Evolutionary conservation across 148 eudicot genomes (phyloP), one percentile per base, ranked within the genome.

Genomic region (Polygonum maritimum): DNA sequence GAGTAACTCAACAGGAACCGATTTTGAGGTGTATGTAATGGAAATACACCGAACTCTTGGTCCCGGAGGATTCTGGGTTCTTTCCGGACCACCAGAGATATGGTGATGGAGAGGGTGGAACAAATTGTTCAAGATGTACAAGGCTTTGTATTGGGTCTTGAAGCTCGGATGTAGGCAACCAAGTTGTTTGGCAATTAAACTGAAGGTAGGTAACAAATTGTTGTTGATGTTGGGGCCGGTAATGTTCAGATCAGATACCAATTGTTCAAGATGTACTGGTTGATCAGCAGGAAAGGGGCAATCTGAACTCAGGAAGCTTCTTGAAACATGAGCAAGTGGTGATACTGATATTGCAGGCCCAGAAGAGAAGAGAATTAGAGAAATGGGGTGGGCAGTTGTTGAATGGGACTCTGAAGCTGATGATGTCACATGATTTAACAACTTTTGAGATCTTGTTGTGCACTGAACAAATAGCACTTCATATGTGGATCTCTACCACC

Each of bases 401-500:
- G 88, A 76, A 51, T 95, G 99, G 99, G 99, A 95, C 80, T 84
- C 92, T 76, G 83, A 77, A 78, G 99, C 93, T 77, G 90, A 86
- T 74, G 97, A 95, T 84, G 55, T 88, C 49, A 85, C 90, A 72
- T 86, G 38, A 73, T 74, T 16, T 75, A n/a, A 44, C 69, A 74
- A 71, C 18, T 10, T 12, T 7, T 35, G 48, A 4, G 31, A 19
- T 45, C 12, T 74, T 47, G 33, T 12, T 69, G 55, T 45, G 11
- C 18, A 11, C 44, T 62, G 44, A 55, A 54, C 79, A 80, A 31
- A 83, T 49, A 21, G 40, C 91, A 54, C 91, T 97, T 69, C 87
- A 80, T 85, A 95, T 88, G 99, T 78, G 92, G 85, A 92, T 97
- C 69, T 95, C n/a, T n/a, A n/a, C 99, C 81, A 89, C 92, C 57